Evolutionary conservation across 192 early-diverging fungal species (phyloP).

Genomic region (Powellomyces hirtus): DNA sequence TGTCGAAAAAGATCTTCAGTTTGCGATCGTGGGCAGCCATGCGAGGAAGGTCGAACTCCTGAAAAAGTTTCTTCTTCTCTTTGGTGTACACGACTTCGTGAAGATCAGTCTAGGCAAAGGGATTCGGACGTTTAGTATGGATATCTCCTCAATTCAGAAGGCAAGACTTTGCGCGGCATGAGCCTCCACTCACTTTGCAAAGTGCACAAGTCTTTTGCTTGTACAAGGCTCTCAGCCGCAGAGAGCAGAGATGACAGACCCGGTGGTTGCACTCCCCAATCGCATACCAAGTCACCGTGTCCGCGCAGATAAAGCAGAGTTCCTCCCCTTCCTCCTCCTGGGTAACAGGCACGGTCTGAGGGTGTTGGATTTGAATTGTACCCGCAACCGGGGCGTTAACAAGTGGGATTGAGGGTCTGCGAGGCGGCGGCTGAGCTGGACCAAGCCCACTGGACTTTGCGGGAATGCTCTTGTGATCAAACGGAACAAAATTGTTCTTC

Average conservation of each 20-base stretch:
- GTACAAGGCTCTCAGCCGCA: slow-evolving; percentile 86
- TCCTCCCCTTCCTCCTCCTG: too few relatives aligned
- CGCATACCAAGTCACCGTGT: slow-evolving; percentile 74
- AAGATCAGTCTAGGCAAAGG: slow-evolving; percentile 82
- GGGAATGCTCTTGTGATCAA: too few relatives aligned
- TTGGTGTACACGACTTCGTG: slow-evolving; percentile 75
- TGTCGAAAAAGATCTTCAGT: slow-evolving; percentile 74
- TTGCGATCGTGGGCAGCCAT: slow-evolving; percentile 65
- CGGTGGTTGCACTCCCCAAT: slow-evolving; percentile 88
- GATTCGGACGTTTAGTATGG: too few relatives aligned
- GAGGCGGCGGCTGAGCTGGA: too few relatives aligned
- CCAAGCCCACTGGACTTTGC: too few relatives aligned
- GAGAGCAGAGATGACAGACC: slow-evolving; percentile 90
- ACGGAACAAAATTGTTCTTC: too few relatives aligned
- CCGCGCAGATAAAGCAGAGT: slow-evolving; percentile 88
- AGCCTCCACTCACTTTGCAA: slow-evolving; percentile 71
- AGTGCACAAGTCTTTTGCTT: slow-evolving; percentile 81
- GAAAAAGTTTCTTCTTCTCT: slow-evolving; percentile 49
- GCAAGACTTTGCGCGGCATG: neutral
- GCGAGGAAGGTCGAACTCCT: slow-evolving; percentile 34
- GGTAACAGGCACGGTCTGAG: too few relatives aligned
- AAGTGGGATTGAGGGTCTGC: too few relatives aligned
- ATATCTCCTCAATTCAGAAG: too few relatives aligned
- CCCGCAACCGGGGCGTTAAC: too few relatives aligned
- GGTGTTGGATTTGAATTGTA: too few relatives aligned